These are phyloP conservation scores for Lepiota subincarnata DNA, from an alignment of 768 basidiomycete genomes.

Conservation along the genomic window DNA sequence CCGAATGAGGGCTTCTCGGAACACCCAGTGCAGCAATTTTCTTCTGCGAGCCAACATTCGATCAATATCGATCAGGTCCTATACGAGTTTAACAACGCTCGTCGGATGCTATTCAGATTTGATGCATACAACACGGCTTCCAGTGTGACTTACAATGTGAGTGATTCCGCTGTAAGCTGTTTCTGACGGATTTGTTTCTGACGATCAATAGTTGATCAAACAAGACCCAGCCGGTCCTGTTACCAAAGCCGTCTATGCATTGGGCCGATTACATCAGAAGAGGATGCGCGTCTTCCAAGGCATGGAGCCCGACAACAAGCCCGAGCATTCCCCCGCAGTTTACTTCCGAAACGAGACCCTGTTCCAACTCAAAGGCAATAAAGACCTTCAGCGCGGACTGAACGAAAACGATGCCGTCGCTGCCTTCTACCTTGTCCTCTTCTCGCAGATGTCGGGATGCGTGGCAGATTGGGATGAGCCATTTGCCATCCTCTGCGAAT, in stretches of 20 bases:
- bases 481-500: constrained; percentile 69
- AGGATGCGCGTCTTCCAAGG: constrained; percentile 59
- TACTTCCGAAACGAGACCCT: constrained; percentile 69
- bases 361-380: constrained; percentile 54
- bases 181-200: neutral
- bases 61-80: constrained; percentile 57
- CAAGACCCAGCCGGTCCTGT: constrained; percentile 68
- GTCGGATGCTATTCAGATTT: constrained; percentile 63
- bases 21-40: neutral
- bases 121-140: constrained; percentile 44
- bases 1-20: constrained; percentile 2
- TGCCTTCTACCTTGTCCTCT: constrained; percentile 72
- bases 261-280: constrained; percentile 66
- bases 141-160: constrained; percentile 62
- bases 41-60: constrained; percentile 27
- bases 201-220: constrained; percentile 41
- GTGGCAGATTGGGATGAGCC: constrained; percentile 65
- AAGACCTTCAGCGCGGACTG: constrained; percentile 49
- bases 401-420: constrained; percentile 72
- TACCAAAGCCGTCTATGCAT: constrained; percentile 70
- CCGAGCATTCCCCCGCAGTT: constrained; percentile 54
- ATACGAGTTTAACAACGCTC: constrained; percentile 75
- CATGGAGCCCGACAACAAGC: constrained; percentile 49
- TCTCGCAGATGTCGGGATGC: constrained; percentile 68
- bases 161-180: constrained; percentile 18